Base-by-base conservation (phyloP, 257 asterid genomes). In the Solanum ossicruentum region DNA sequence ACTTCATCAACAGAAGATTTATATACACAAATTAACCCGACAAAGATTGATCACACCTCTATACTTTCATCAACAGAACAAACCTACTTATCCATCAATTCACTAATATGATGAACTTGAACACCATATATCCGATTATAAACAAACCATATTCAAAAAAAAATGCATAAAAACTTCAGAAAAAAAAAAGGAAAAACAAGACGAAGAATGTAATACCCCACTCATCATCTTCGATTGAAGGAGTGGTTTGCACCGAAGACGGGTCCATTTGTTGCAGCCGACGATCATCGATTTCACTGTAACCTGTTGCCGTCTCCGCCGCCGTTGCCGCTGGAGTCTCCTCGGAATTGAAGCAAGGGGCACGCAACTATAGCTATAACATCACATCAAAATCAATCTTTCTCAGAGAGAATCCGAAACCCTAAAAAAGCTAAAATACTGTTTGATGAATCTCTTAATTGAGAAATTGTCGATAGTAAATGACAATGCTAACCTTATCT, bases 201-300 rank as follows among this genome's bases (percentile, higher is more conserved):
- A 49, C 15, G 10, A 56, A 23, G 47, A 10, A 26, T 21, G 5
- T 11, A 70, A 57, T 88, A 89, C 92, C 92, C 92, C 92, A 89
- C 90, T 93, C 98, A 28, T 94, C 94, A 83, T 91, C 94, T 84
- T 92, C 92, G 54, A 66, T 54, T 79, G 93, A 85, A 88, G 89
- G 81, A 88, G 93, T 56, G 89, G 90, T 75, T 60, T 89, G 95
- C 87, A 84, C 85, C 51, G 87, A 85, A 61, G 90, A 87, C 49
- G 86, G 79, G 82, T 93, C 98, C 95, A 94, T 92, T 73, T 80
- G 86, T 73, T 80, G 91, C 88, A 87, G 87, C 75, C 43, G 92
- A 82, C 58, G 93, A 92, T 89, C 96, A 92, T 92, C 88, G 95
- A 89, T 84, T 85, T 85, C 84, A 84, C 36, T 13, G 21, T n/a